Conservation (phyloP, 148 eudicot species). For the Silene uniflora region DNA sequence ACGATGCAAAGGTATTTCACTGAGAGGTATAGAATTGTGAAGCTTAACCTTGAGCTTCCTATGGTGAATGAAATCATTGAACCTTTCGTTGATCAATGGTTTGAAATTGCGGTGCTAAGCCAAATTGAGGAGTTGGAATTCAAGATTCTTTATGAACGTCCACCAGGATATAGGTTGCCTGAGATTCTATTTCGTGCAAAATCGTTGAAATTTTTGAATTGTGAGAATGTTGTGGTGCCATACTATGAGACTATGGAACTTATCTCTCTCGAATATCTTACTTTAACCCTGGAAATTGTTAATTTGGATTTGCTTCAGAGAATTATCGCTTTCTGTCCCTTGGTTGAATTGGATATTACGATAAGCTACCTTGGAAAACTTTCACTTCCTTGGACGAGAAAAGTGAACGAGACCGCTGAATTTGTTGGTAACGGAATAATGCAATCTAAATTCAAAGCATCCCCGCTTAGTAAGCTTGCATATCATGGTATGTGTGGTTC, state of each 20-base stretch:
- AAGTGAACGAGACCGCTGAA: background rate
- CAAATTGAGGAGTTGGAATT: conserved; percentile 4
- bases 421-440: background rate
- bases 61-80: background rate
- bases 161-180: background rate
- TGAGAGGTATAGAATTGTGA: background rate
- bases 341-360: background rate
- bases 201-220: conserved; percentile 2
- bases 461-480: background rate
- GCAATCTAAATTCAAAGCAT: background rate
- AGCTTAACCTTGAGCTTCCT: background rate
- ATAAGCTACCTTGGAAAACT: background rate
- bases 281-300: background rate
- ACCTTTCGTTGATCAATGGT: background rate
- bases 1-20: conserved; percentile 2
- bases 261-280: background rate
- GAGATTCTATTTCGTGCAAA: conserved; percentile 5
- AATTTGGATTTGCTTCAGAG: background rate
- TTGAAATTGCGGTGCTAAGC: conserved; percentile 4
- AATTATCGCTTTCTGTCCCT: conserved; percentile 4
- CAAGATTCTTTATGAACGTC: background rate
- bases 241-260: background rate
- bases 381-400: conserved; percentile 10
- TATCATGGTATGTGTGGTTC: background rate
- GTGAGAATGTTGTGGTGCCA: background rate